Evolutionary conservation across 73 alveolate species (phyloP).

Genomic region (Paramecium primaurelia): DNA sequence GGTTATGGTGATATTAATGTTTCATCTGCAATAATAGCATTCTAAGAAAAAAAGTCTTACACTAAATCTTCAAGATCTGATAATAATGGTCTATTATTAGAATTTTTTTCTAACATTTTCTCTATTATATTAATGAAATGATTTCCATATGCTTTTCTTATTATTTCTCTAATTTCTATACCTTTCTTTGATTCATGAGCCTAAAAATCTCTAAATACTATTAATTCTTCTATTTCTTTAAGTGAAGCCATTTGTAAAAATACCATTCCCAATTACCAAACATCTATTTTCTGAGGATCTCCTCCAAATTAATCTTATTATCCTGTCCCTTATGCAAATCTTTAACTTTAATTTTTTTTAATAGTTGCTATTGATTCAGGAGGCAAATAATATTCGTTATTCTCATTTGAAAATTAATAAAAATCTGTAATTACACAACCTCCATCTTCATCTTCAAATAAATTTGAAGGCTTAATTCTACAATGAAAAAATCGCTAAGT

Average conservation of each 20-base stretch:
- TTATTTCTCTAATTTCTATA: neutral
- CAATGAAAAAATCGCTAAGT: neutral
- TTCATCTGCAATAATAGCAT: neutral
- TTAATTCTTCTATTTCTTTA: neutral
- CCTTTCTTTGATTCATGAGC: neutral
- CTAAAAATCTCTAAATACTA: neutral
- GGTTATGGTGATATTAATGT: neutral
- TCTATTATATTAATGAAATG: neutral
- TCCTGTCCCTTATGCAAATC: neutral
- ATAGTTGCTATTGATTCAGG: neutral
- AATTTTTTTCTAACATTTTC: neutral
- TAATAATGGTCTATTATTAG: neutral
- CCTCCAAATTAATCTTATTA: neutral
- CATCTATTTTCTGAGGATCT: constrained; percentile 35
- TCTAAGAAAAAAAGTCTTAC: neutral
- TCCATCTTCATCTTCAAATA: neutral
- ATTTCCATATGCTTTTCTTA: neutral
- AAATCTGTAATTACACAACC: constrained; percentile 18
- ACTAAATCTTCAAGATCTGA: neutral
- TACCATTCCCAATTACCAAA: constrained; percentile 13
- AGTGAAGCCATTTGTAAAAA: constrained; percentile 6
- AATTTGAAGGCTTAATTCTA: constrained; percentile 28
- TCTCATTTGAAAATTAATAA: constrained; percentile 2
- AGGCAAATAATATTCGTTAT: neutral
- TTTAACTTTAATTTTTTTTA: neutral